phyloP scores from a whole-genome alignment of 2,329 filamentous ascomycete genomes.

The Clarireedia homoeocarpa region DNA sequence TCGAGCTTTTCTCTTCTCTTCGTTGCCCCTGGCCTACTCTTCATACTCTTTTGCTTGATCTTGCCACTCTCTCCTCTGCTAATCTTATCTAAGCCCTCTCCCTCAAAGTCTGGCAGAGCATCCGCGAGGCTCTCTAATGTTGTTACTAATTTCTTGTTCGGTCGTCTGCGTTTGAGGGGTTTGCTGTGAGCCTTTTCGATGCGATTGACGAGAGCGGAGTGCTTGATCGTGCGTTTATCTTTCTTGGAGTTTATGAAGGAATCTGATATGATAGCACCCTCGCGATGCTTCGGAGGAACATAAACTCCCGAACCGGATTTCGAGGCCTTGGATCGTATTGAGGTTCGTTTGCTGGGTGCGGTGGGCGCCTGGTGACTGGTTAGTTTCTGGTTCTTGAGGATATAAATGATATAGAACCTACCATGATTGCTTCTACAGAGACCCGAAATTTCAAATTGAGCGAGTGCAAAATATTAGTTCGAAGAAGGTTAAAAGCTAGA shows the following conservation, averaged over 20 bases:
- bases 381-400: conserved; percentile 13
- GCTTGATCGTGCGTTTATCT: conserved; percentile 77
- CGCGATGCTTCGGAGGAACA: conserved; percentile 30
- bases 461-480: neutral
- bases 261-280: conserved; percentile 43
- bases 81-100: conserved; percentile 31
- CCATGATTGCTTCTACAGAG: conserved; percentile 8
- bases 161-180: conserved; percentile 55
- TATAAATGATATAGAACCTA: conserved; percentile 2
- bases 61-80: conserved; percentile 46
- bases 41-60: conserved; percentile 67
- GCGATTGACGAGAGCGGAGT: conserved; percentile 68
- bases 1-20: conserved; percentile 79
- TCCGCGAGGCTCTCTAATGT: conserved; percentile 70
- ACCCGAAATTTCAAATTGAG: too few relatives aligned
- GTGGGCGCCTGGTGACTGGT: conserved; percentile 32
- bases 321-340: conserved; percentile 48
- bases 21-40: conserved; percentile 67
- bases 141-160: conserved; percentile 70
- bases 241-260: conserved; percentile 66
- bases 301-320: conserved; percentile 39
- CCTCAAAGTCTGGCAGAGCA: conserved; percentile 58
- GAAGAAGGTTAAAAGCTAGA: neutral
- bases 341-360: conserved; percentile 44
- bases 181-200: conserved; percentile 56